phyloP scores from a whole-genome alignment of 1,284 basidiomycete genomes.

The Fomitopsis palustris region DNA sequence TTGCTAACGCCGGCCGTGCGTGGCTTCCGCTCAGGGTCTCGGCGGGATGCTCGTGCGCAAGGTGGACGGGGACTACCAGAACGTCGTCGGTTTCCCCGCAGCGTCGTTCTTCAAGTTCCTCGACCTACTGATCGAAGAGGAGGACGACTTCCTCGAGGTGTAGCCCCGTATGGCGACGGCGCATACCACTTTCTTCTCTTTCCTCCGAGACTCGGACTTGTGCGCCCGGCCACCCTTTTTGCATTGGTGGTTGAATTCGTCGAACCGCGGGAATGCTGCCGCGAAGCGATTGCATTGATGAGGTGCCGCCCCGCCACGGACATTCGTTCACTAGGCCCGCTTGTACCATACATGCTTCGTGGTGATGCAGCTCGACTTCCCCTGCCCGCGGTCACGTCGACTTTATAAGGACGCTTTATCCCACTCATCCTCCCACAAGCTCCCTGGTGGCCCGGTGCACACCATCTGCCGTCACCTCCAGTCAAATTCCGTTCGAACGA shows the following conservation, averaged over 20 bases:
- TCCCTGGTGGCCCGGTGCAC: neutral
- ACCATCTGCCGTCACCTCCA: neutral
- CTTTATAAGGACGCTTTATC: neutral
- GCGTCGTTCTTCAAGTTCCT: conserved; percentile 74
- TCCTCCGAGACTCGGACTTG: neutral
- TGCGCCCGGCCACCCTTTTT: neutral
- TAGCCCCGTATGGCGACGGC: conserved; percentile 15
- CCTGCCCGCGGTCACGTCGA: neutral
- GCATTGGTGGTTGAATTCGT: neutral
- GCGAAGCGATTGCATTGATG: neutral
- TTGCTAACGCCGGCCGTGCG: neutral
- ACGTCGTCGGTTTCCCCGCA: conserved; percentile 89
- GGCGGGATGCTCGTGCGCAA: conserved; percentile 80
- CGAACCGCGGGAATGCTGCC: neutral
- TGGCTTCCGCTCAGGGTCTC: conserved; percentile 50
- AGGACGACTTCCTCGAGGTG: conserved; percentile 62
- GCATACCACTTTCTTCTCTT: neutral
- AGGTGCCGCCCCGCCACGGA: neutral
- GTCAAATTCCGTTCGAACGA: neutral
- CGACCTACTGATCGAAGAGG: conserved; percentile 65
- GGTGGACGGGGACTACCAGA: conserved; percentile 90
- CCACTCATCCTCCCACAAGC: neutral
- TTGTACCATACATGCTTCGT: neutral
- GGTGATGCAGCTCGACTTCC: neutral
- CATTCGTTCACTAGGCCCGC: neutral